Evolutionary conservation across 1,284 basidiomycete genomes (phyloP).

Genomic region (Leccinum fallax): DNA sequence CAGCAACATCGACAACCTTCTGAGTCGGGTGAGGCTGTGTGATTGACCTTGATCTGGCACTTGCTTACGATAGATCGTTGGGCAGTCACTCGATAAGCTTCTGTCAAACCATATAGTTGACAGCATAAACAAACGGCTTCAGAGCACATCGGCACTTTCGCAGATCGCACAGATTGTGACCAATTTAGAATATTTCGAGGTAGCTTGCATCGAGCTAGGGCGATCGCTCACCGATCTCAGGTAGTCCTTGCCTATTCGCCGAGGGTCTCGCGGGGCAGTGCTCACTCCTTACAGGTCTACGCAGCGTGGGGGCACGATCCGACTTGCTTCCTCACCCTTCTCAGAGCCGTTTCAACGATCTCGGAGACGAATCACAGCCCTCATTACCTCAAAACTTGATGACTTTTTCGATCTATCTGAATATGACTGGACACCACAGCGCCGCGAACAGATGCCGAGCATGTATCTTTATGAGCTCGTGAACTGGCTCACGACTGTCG

Average conservation of each 20-base stretch:
- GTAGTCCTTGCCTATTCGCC: conserved; percentile 35
- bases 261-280: not conserved
- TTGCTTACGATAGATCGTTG: conserved; percentile 9
- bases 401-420: conserved; percentile 95
- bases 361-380: conserved; percentile 75
- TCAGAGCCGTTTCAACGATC: conserved; percentile 70
- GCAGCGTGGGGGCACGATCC: conserved; percentile 81
- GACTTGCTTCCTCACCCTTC: conserved; percentile 73
- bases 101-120: conserved; percentile 82
- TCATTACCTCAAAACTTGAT: conserved; percentile 93
- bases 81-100: conserved; percentile 84
- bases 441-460: conserved; percentile 76
- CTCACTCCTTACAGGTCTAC: conserved; percentile 56
- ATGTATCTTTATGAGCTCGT: conserved; percentile 94
- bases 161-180: conserved; percentile 95
- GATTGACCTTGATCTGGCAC: not conserved
- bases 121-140: conserved; percentile 73
- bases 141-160: conserved; percentile 79
- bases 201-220: conserved; percentile 86
- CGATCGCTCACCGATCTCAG: conserved; percentile 83
- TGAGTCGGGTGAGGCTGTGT: conserved; percentile 73
- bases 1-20: conserved; percentile 88
- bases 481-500: conserved; percentile 95
- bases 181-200: conserved; percentile 92
- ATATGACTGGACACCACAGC: conserved; percentile 87